phyloP scores from a whole-genome alignment of 495 filamentous ascomycete genomes.

The Zalerion maritima region DNA sequence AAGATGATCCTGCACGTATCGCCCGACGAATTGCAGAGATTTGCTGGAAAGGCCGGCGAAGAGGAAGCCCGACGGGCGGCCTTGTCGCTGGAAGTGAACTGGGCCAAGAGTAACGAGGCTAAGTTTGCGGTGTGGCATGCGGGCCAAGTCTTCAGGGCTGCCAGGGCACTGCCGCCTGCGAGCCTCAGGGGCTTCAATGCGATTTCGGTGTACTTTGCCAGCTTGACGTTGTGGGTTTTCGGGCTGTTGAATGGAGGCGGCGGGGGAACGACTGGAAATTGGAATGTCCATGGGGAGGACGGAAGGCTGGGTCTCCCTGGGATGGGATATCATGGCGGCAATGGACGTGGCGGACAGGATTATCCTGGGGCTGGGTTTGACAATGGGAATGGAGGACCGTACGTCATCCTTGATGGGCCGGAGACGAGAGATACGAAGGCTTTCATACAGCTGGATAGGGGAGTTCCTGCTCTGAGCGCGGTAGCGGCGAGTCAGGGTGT shows the following conservation, averaged over 20 bases:
- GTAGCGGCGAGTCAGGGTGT: conserved; percentile 1
- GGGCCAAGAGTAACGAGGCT: conserved; percentile 32
- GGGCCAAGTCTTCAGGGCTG: conserved; percentile 39
- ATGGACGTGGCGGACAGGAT: too few relatives aligned
- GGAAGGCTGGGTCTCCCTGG: too few relatives aligned
- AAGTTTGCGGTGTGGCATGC: conserved; percentile 43
- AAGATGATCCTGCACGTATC: conserved; percentile 41
- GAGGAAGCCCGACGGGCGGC: conserved; percentile 37
- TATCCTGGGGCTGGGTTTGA: too few relatives aligned
- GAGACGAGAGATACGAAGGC: conserved; percentile 5
- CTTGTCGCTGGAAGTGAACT: conserved; percentile 25
- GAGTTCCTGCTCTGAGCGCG: conserved; percentile 6
- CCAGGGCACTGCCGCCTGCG: conserved; percentile 24
- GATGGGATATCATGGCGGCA: too few relatives aligned
- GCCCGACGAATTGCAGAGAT: conserved; percentile 43
- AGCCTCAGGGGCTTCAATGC: conserved; percentile 37
- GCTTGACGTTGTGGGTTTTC: conserved; percentile 43
- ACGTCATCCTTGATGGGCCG: conserved; percentile 9
- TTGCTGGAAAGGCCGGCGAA: conserved; percentile 40
- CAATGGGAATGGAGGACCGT: background rate
- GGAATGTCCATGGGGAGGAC: too few relatives aligned
- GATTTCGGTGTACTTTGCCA: conserved; percentile 41
- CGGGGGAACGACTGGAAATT: too few relatives aligned
- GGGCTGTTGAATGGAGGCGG: too few relatives aligned
- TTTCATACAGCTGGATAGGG: conserved; percentile 9